Conservation (phyloP, 768 basidiomycete genomes). For the Hygrophoropsis aurantiaca region DNA sequence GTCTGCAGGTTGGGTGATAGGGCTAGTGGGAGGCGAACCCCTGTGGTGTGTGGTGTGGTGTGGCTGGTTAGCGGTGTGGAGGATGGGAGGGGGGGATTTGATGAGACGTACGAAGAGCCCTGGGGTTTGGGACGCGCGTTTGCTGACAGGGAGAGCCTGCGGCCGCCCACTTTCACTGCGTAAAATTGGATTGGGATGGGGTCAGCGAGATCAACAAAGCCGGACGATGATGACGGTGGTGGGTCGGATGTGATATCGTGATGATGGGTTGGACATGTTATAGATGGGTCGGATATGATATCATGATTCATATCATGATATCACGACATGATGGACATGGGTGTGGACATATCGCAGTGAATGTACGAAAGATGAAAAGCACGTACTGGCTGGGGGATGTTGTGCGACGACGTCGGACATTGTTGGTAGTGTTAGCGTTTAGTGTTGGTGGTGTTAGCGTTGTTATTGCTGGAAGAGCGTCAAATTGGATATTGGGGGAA, state of each 20-base stretch:
- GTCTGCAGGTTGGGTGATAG: slow-evolving; percentile 20
- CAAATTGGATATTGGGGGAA: too few relatives aligned
- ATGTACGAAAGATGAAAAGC: background rate
- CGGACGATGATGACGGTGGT: too few relatives aligned
- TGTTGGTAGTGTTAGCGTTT: slow-evolving; percentile 10
- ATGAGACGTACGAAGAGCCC: slow-evolving; percentile 29
- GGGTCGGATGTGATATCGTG: background rate
- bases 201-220: too few relatives aligned
- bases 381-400: slow-evolving; percentile 52
- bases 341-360: background rate
- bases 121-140: slow-evolving; percentile 40
- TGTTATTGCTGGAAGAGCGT: too few relatives aligned
- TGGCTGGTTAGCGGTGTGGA: background rate
- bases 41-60: background rate
- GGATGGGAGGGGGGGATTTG: too few relatives aligned
- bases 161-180: slow-evolving; percentile 46
- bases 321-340: too few relatives aligned
- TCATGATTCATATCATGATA: too few relatives aligned
- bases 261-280: too few relatives aligned
- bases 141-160: slow-evolving; percentile 50
- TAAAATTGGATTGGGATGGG: too few relatives aligned
- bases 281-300: too few relatives aligned
- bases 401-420: slow-evolving; percentile 32
- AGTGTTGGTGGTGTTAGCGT: background rate
- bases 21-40: slow-evolving; percentile 7